Base-by-base conservation (phyloP, 2,329 filamentous ascomycete genomes). In the Colletotrichum lentis region DNA sequence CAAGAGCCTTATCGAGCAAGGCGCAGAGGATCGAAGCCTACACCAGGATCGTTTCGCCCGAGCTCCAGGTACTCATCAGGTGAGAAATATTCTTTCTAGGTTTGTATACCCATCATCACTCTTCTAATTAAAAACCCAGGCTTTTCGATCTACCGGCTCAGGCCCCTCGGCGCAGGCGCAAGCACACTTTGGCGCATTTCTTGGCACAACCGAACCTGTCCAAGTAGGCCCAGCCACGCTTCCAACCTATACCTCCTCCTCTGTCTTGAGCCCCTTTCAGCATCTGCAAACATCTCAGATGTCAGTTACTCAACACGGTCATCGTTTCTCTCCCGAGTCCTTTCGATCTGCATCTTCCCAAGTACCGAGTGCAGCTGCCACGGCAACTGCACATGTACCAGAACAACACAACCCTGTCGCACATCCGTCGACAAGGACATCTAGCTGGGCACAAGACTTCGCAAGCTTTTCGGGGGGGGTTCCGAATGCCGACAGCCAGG, bases 1-100 rank as follows among this genome's bases (percentile, higher is more conserved):
- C 63, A 82, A 82, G 74, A 78, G 76, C 14, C 75, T 82, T 49
- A 72, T 80, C 22, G 79, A 82, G 10, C 80, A 82, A 46, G 80
- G 82, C 58, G 74, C 75, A n/a, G 77, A 77, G 52, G 80, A 82
- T 72, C 75, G 76, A 56, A 80, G 78, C 71, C 77, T 78, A 59
- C 80, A 80, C 18, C 79, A 81, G 69, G 80, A 81, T 69, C 75
- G 79, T n/a, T 72, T 80, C 20, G 71, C 77, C 59, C 73, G 18
- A 11, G 22, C 46, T 10, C 12, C 43, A 8, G 18, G 46, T 53
- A 4, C 5, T 35, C 67, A 67, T 22, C 52, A 57, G 43, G 67
- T 69, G 14, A 41, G 54, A 37, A 2, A 2, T 35, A 3, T 8
- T 16, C 11, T 47, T 12, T 16, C 7, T 37, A 18, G 8, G 35